phyloP scores from a whole-genome alignment of 305 asterid species.

The Striga hermonthica region DNA sequence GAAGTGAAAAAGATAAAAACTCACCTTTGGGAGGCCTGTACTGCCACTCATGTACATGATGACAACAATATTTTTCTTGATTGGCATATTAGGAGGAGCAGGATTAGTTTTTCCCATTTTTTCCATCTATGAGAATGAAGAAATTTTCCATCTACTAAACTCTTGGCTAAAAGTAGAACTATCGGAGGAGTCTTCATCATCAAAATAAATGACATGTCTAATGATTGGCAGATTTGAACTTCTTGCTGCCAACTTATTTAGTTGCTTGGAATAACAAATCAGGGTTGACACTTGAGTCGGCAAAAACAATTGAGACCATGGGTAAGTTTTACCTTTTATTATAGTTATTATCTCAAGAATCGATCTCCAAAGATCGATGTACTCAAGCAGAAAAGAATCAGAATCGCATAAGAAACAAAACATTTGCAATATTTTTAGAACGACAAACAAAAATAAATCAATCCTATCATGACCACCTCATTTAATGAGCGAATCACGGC shows the following conservation, averaged over 20 bases:
- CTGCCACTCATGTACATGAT: slow-evolving; percentile 95
- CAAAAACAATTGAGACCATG: slow-evolving; percentile 31
- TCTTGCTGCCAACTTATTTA: slow-evolving; percentile 62
- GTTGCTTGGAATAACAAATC: slow-evolving; percentile 74
- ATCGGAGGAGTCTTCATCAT: slow-evolving; percentile 47
- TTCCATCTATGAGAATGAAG: slow-evolving; percentile 67
- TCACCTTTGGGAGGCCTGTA: slow-evolving; percentile 89
- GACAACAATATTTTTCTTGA: slow-evolving; percentile 76
- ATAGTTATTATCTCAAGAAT: slow-evolving; percentile 18
- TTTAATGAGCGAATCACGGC: slow-evolving; percentile 78
- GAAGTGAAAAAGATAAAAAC: slow-evolving; percentile 22
- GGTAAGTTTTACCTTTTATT: slow-evolving; percentile 16
- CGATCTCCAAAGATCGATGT: slow-evolving; percentile 7
- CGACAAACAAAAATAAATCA: background rate
- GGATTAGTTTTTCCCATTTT: slow-evolving; percentile 59
- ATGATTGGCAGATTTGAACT: slow-evolving; percentile 60
- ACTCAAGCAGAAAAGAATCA: slow-evolving; percentile 24
- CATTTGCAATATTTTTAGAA: background rate
- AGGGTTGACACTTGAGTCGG: slow-evolving; percentile 88
- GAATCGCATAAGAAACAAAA: background rate
- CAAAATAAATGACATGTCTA: slow-evolving; percentile 59
- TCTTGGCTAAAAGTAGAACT: slow-evolving; percentile 40
- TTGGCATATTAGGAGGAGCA: slow-evolving; percentile 54
- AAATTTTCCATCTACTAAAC: slow-evolving; percentile 48
- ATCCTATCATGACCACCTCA: slow-evolving; percentile 50